These are phyloP conservation scores for Fusarium sp. DNA, from an alignment of 2,329 filamentous ascomycete species.

Conservation along the genomic window DNA sequence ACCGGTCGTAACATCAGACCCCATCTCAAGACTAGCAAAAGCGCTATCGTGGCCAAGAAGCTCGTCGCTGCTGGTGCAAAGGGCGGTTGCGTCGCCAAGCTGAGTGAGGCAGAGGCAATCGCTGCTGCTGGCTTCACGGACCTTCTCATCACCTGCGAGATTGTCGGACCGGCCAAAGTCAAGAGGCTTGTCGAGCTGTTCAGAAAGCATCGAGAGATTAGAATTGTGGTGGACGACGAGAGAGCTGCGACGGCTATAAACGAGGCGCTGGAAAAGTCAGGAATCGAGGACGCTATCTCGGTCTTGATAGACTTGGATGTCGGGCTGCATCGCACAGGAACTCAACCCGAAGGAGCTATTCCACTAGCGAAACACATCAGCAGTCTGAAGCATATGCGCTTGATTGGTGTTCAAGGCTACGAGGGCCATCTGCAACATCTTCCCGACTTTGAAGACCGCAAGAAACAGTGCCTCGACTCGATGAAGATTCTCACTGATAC, in stretches of 20 bases:
- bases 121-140: constrained; percentile 24
- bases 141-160: constrained; percentile 33
- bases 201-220: neutral
- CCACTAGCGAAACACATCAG: constrained; percentile 10
- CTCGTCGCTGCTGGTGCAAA: constrained; percentile 27
- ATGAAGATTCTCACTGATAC: constrained; percentile 28
- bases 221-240: constrained; percentile 22
- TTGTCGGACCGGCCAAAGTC: constrained; percentile 19
- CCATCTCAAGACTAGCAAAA: constrained; percentile 32
- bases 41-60: constrained; percentile 9
- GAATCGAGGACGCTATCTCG: neutral
- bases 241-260: constrained; percentile 20
- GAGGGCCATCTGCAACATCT: constrained; percentile 32
- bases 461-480: constrained; percentile 10
- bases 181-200: constrained; percentile 22
- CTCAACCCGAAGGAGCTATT: neutral
- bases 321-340: constrained; percentile 17
- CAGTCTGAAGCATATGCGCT: neutral
- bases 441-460: constrained; percentile 22
- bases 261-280: neutral
- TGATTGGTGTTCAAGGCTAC: constrained; percentile 31
- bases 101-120: constrained; percentile 30
- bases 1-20: constrained; percentile 44
- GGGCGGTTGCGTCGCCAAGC: constrained; percentile 27
- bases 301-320: constrained; percentile 31